Evolutionary conservation across 441 rosid genomes (phyloP), one percentile per base, ranked within the genome.

Genomic region (Brassica hybrid): DNA sequence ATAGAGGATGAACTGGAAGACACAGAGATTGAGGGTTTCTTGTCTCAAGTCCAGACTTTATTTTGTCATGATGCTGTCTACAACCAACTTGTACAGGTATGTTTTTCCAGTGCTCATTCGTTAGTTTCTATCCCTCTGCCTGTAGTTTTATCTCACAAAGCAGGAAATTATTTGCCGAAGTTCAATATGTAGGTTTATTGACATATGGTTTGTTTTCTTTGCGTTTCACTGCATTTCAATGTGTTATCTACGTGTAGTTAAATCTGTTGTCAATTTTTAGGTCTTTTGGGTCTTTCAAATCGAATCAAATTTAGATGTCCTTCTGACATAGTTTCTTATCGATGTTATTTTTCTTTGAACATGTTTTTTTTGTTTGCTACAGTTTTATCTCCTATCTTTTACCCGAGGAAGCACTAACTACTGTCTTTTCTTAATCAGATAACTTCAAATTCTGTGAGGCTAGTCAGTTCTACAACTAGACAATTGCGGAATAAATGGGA

Each of bases 11-110:
- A 89, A 83, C 78, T 94, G 80, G 98, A 92, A 88, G 96, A 90
- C 80, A 94, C 96, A 64, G 97, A 94, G 84, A 92, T 94, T 72
- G 96, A 89, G 75, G 97, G 98, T 75, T 94, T 94, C 85, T 79
- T 74, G 80, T 91, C 97, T 34, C 90, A 94, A 82, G 89, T 88
- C 56, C 98, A 94, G 85, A 92, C 96, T 52, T 80, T 94, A 70
- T 94, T 94, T 85, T 94, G 98, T 82, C 98, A 92, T 80, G 90
- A 89, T 86, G 96, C 97, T 78, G 84, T 91, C 57, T 68, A 83
- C 87, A 88, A 94, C 83, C 97, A 94, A 81, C 94, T 94, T 75
- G 94, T 94, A 27, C 98, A 92, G 79, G 98, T 91, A 80, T 63
- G 84, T 52, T 50, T 30, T 14, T 8, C 27, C 11, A 36, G 25